Conservation (phyloP, 2,329 filamentous ascomycete genomes). For the Grosmannia serpens region DNA sequence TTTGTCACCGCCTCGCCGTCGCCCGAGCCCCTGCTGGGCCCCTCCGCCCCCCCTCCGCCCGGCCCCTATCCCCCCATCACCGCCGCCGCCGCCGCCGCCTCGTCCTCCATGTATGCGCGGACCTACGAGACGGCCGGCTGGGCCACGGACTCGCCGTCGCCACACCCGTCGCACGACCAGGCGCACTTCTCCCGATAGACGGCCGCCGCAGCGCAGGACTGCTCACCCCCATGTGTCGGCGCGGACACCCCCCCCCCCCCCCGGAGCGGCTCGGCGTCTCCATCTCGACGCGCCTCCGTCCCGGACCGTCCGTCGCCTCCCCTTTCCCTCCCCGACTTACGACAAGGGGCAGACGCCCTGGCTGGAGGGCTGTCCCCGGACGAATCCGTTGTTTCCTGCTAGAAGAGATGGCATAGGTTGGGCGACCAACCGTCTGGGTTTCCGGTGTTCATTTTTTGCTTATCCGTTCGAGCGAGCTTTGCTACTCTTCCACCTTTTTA, state of each 20-base stretch:
- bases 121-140: conserved; percentile 9
- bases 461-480: not conserved
- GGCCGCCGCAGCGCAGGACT: too few relatives aligned
- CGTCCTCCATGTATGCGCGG: conserved; percentile 12
- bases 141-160: conserved; percentile 4
- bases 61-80: not conserved
- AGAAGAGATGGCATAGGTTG: conserved; percentile 3
- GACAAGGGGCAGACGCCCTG: not conserved
- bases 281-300: too few relatives aligned
- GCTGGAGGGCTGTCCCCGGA: not conserved
- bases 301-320: too few relatives aligned
- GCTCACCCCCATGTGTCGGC: too few relatives aligned
- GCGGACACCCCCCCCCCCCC: too few relatives aligned
- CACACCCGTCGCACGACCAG: conserved; percentile 27
- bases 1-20: conserved; percentile 9
- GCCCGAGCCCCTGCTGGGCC: conserved; percentile 3
- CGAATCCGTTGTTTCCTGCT: not conserved
- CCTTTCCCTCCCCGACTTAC: not conserved
- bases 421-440: conserved; percentile 1
- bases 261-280: not conserved
- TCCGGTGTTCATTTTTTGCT: not conserved
- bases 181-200: conserved; percentile 75
- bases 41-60: conserved; percentile 2
- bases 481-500: not conserved
- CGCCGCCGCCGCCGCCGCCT: not conserved